Evolutionary conservation across 352 stramenopile species (phyloP), one percentile per base, ranked within the genome.

Genomic region (Phytophthora agathidicida): DNA sequence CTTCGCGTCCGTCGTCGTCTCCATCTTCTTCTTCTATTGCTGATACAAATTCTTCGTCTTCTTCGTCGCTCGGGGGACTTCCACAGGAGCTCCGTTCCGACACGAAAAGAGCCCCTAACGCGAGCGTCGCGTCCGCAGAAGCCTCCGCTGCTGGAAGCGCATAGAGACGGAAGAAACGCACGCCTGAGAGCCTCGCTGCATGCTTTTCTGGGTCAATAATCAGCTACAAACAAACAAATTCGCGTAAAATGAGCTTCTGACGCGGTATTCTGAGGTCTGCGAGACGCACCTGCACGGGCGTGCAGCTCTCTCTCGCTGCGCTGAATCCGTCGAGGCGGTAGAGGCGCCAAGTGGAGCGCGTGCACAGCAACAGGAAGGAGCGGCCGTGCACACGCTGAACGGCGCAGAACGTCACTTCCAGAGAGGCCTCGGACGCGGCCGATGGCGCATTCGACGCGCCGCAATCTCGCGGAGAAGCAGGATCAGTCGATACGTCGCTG

Each of bases 91-190:
- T 66, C 36, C 66, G 48, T 48, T 89, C 73, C 19, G 73, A 73
- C 32, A 89, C 80, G 32, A 92, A 87, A 2, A 80, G 27, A 30
- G 50, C 71, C 9, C 71, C 68, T 10, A 92, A 44, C 11, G 68
- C 68, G 13, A 19, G 16, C 27, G 39, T 4, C 4, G 35, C n/a
- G 23, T 52, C 68, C 9, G 68, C 4, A n/a, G n/a, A n/a, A n/a
- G n/a, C n/a, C n/a, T n/a, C n/a, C 5, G 20, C 19, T 11, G 33
- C 11, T 1, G 48, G 53, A 28, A 77, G 60, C 32, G 80, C 54
- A 44, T 84, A 93, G 42, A 93, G 56, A 13, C 68, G 75, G 27
- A 93, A 73, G 61, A 91, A 79, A 23, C 83, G 75, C 16, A 91
- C 80, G 23, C 56, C 65, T 7, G 67, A 59, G 3, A 93, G 60